Evolutionary conservation across 371 early-diverging fungal genomes (phyloP), one percentile per base, ranked within the genome.

Genomic region (Blakeslea trispora): DNA sequence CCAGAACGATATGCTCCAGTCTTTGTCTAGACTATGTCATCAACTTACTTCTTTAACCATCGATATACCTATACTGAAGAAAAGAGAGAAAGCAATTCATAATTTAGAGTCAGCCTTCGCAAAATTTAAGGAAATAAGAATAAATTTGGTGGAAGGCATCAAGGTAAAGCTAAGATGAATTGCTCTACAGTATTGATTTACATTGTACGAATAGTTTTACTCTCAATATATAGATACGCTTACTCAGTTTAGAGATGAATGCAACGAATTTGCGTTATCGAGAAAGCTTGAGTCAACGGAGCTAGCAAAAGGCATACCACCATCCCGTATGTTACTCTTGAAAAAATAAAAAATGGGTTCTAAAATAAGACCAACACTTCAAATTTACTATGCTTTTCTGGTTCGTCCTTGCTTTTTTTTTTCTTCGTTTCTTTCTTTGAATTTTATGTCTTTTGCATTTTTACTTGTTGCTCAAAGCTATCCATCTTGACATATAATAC

Each of bases 211-310:
- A 9, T 66, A 86, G 84, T 93, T 92, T 67, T 91, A 91, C 58
- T 78, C 78, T 2, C 79, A 87, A 45, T 83, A 91, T 53, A 84
- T 84, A 21, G 72, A 81, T 34, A 84, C 81, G 13, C 49, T 93
- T 35, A 50, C 61, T 5, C 77, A 84, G 53, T 78, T 90, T 46
- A 73, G 70, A 47, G 76, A 81, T 40, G 82, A 80, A 51, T 90
- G 88, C 67, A 55, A 64, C 45, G 91, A 91, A 56, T 91, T 82
- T 71, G 81, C 81, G 9, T 59, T 88, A 50, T 84, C 92, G 1
- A 68, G 93, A 48, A 77, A 83, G 51, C 63, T 91, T 57, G 91
- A 92, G 49, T 83, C 88, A 8, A 63, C 81, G 41, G 88, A 89
- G 19, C 47, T 80, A 39, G 43, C 74, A 58, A 71, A 72, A 75